Base-by-base conservation (phyloP, 768 basidiomycete species). In the Lactarius trivialis region DNA sequence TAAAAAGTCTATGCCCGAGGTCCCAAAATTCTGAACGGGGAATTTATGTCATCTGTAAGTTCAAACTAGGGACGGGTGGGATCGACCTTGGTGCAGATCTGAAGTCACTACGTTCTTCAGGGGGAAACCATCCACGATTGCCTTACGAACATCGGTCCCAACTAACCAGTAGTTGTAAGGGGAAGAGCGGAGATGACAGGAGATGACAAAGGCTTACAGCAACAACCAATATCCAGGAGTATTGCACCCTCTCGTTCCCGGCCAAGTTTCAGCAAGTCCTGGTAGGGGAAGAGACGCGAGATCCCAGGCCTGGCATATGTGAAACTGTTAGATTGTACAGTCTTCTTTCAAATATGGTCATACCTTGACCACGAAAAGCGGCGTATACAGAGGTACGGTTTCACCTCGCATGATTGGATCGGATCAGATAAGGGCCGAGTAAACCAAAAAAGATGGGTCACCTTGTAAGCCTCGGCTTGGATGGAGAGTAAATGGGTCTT, bases 1-100 rank as follows among this genome's bases (percentile, higher is more conserved):
- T 77, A 73, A 86, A 89, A 17, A 88, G 74, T 48, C 80, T 74
- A 64, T 88, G 85, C 1, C 86, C 86, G 4, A 80, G 74, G 5
- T 82, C 76, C 85, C 85, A 87, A 64, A 83, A 82, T 11, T 73
- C 85, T 86, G 59, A 21, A 45, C 17, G 50, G 37, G 30, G 5
- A 43, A 32, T 2, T 9, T 11, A 11, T 15, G 63, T 37, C 11
- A 51, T 5, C 17, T 32, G 14, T n/a, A 33, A 17, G 14, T 26
- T 33, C 14, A n/a, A 1, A 17, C 19, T 33, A n/a, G 30, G 14
- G 17, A 7, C n/a, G 43, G 15, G 33, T 19, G 28, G 5, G 37
- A 60, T 65, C 60, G 45, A 78, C 79, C 77, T 60, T 67, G 68
- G 19, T 68, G 64, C 24, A 79, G 53, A 64, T 82, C 80, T 4